Evolutionary conservation across 192 early-diverging fungal species (phyloP).

Genomic region (Linnemannia zychae): DNA sequence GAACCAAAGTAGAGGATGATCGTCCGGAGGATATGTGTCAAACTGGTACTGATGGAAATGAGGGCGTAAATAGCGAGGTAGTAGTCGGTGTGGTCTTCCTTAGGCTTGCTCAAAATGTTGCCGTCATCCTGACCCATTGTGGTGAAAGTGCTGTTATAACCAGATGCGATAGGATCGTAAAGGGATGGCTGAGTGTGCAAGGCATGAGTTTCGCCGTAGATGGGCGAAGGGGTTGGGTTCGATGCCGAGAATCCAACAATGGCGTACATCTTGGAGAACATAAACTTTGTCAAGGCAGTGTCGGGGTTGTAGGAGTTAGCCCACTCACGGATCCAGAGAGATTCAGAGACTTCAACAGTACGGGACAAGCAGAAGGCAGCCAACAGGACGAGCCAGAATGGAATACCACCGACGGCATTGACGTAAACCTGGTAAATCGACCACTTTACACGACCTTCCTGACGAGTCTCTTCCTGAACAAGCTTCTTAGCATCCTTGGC

Average conservation of each 20-base stretch:
- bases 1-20: constrained; percentile 64
- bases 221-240: constrained; percentile 31
- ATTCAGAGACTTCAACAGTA: constrained; percentile 60
- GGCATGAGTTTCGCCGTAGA: constrained; percentile 42
- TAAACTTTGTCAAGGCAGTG: constrained; percentile 21
- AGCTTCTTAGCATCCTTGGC: constrained; percentile 62
- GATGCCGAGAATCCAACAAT: constrained; percentile 28
- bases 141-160: constrained; percentile 28
- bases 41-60: constrained; percentile 59
- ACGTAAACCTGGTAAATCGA: constrained; percentile 82
- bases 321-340: constrained; percentile 68
- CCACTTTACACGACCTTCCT: constrained; percentile 80
- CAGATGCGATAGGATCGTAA: constrained; percentile 23
- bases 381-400: constrained; percentile 69
- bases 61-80: constrained; percentile 68
- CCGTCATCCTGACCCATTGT: constrained; percentile 23
- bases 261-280: constrained; percentile 49
- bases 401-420: constrained; percentile 66
- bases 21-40: constrained; percentile 59
- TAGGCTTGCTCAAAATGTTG: constrained; percentile 2
- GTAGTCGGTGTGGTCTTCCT: constrained; percentile 57
- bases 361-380: constrained; percentile 58
- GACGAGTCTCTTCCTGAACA: constrained; percentile 85
- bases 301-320: constrained; percentile 48
- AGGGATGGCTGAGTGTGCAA: constrained; percentile 17